A percentile compares a stretch with the other conserved stretches of the same genome.
phyloP scores from a whole-genome alignment of 176 grass and related monocot species.

The Bothriochloa decipiens region DNA sequence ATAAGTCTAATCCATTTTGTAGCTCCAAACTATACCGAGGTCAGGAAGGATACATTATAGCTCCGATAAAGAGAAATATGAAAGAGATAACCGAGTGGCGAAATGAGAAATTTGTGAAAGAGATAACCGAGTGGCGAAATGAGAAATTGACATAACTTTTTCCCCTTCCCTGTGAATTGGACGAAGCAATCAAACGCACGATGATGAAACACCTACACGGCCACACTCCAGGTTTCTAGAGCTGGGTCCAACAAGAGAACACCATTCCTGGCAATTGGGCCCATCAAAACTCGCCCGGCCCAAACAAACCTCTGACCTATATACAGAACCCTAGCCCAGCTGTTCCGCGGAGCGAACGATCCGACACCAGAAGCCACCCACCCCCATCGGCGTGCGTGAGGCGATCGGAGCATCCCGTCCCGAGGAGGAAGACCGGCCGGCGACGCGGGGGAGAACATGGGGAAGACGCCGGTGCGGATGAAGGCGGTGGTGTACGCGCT shows the following conservation, averaged over 20 bases:
- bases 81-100: too few species aligned
- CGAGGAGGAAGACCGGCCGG: slow-evolving; percentile 18
- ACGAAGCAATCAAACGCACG: too few species aligned
- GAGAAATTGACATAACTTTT: too few species aligned
- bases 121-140: too few species aligned
- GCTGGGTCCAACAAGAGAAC: neutral
- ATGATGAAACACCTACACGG: too few species aligned
- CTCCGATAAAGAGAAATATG: too few species aligned
- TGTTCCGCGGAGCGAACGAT: neutral
- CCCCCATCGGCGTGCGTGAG: slow-evolving; percentile 4
- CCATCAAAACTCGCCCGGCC: neutral
- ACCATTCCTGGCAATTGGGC: neutral
- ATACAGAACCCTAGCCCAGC: slow-evolving; percentile 32
- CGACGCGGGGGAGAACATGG: slow-evolving; percentile 52
- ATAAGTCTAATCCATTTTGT: too few species aligned
- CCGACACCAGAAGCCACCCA: slow-evolving; percentile 4
- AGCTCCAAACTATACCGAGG: too few species aligned
- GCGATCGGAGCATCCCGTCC: slow-evolving; percentile 34
- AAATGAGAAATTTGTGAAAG: too few species aligned
- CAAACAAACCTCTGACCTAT: neutral
- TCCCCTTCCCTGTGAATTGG: too few species aligned
- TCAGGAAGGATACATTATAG: too few species aligned
- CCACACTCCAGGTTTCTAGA: too few species aligned
- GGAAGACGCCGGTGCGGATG: slow-evolving; percentile 87
- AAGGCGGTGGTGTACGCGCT: slow-evolving; percentile 97